Base-by-base conservation (phyloP, 306 rosid genomes). In the Crataegus laevigata region DNA sequence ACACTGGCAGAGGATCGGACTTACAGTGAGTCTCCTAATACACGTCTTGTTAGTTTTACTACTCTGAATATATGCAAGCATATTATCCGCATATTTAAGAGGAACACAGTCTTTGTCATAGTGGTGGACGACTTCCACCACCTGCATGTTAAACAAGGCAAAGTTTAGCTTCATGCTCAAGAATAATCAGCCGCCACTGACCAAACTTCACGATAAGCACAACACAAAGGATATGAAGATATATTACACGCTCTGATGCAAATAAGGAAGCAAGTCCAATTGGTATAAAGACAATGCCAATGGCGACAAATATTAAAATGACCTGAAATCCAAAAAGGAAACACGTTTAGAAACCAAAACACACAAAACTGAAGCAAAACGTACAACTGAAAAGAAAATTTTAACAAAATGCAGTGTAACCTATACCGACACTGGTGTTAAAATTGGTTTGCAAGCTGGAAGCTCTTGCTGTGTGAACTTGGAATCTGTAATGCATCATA, bases 401-500 rank as follows among this genome's bases (percentile, higher is more conserved):
- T 22, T 59, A 66, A 58, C n/a, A 38, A 24, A 36, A 76, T 65
- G 22, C 38, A 69, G 29, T 15, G 26, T 54, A 71, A 69, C 71
- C 1, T 51, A 71, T 89, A 93, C 98, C 96, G 91, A 88, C 83
- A 91, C 88, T 25, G 97, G 98, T 54, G 97, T 89, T 76, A 93
- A 81, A 85, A 91, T 88, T 80, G 98, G 97, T 75, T 93, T 91
- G 91, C 97, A 91, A 7, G 98, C 98, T 71, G 91, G 89, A 83
- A 93, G 97, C 83, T 93, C 97, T 88, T 91, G 98, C 82, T 93
- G 97, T 24, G 97, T 63, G 80, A 93, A 93, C 79, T 58, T 85
- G 55, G 98, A 89, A 88, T 91, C 98, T 93, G 86, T 74, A 82
- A 75, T 32, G 26, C 68, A 77, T 0, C 54, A 81, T 75, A 82